Evolutionary conservation across 768 basidiomycete species (phyloP).

Genomic region (Multifurca ochricompacta): DNA sequence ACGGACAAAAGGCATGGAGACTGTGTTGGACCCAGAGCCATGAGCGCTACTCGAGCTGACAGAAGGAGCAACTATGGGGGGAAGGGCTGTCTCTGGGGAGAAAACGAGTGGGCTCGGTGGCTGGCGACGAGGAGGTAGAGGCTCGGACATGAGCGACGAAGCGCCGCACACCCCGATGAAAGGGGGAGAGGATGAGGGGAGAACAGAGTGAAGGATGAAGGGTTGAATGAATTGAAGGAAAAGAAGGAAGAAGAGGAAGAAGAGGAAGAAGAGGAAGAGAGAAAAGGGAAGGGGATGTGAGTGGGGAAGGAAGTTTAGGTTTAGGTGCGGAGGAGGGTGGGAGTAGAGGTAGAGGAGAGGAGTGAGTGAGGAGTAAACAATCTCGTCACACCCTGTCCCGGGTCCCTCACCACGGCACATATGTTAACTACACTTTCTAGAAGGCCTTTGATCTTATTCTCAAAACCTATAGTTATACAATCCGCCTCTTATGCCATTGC

Average conservation of each 20-base stretch:
- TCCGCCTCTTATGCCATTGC: not conserved
- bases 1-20: slow-evolving; percentile 88
- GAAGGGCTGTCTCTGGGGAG: slow-evolving; percentile 51
- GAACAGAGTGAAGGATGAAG: slow-evolving; percentile 17
- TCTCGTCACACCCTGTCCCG: slow-evolving; percentile 10
- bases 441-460: not conserved
- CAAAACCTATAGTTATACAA: not conserved
- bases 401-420: not conserved
- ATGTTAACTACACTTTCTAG: not conserved
- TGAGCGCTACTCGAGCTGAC: slow-evolving; percentile 29
- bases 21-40: slow-evolving; percentile 60
- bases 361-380: slow-evolving; percentile 10
- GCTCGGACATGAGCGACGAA: slow-evolving; percentile 29
- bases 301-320: no score
- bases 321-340: no score
- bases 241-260: not conserved
- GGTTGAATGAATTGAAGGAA: not conserved
- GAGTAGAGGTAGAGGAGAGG: slow-evolving; percentile 14
- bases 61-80: slow-evolving; percentile 24
- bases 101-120: slow-evolving; percentile 80
- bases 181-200: slow-evolving; percentile 4
- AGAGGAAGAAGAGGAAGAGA: slow-evolving; percentile 15
- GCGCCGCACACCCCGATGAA: slow-evolving; percentile 14
- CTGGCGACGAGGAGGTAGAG: slow-evolving; percentile 30
- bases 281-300: slow-evolving; percentile 18